Conservation (phyloP, 78 protist species). For the slime mould (Dictyostelium discoideum) region DNA sequence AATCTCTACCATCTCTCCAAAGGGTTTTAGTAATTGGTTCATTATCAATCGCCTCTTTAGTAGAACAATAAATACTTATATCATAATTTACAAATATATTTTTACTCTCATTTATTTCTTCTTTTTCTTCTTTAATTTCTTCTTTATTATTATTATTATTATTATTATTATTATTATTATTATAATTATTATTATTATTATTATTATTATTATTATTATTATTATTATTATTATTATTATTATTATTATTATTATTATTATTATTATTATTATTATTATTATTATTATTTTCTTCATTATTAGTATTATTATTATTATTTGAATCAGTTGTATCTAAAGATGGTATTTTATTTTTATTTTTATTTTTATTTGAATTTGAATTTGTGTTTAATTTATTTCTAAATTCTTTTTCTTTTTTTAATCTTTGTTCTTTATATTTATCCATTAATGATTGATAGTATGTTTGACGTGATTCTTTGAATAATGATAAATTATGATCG, state of each 20-base stretch:
- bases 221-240: background rate
- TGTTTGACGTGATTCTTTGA: background rate
- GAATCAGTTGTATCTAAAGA: background rate
- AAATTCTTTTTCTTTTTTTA: conserved; percentile 50
- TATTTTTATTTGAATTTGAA: no score
- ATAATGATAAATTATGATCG: background rate
- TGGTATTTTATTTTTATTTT: background rate
- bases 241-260: background rate
- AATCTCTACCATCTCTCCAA: conserved; percentile 8
- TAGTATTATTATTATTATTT: no score
- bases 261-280: background rate
- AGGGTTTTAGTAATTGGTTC: background rate
- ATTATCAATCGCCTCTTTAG: conserved; percentile 12
- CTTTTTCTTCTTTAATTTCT: background rate
- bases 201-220: background rate
- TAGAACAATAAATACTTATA: conserved; percentile 7
- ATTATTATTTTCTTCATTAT: background rate
- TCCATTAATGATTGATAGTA: background rate
- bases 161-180: background rate
- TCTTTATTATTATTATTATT: background rate
- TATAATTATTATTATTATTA: no score
- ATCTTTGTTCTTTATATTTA: background rate
- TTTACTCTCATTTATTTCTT: background rate
- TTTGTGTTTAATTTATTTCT: background rate
- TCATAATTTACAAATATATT: background rate